Percentiles rank a stretch among this genome's conserved stretches.
phyloP scores from a whole-genome alignment of 2,329 filamentous ascomycete species.

The Aspergillus versicolor region DNA sequence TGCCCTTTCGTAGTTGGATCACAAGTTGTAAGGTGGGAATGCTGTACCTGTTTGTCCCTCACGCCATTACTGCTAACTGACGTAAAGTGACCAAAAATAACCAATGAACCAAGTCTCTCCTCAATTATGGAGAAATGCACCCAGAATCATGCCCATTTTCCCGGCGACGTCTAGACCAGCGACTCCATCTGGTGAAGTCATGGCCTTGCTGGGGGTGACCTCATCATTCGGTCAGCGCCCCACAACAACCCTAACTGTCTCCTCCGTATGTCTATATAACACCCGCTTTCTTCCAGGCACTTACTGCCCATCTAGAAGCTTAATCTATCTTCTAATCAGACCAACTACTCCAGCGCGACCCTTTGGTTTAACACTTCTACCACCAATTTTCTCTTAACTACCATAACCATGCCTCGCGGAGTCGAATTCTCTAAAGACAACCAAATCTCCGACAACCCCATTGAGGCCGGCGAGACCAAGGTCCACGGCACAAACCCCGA shows the following conservation, averaged over 20 bases:
- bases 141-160: not conserved
- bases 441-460: constrained; percentile 39
- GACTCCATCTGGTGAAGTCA: not conserved
- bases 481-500: constrained; percentile 35
- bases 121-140: not conserved
- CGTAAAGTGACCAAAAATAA: too few relatives aligned
- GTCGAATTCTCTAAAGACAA: constrained; percentile 40
- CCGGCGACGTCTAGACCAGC: too few relatives aligned
- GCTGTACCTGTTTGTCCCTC: not conserved
- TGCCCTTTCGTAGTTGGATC: not conserved
- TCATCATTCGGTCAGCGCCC: not conserved
- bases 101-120: not conserved
- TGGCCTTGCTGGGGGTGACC: not conserved
- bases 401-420: constrained; percentile 37
- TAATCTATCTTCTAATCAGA: not conserved
- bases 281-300: not conserved
- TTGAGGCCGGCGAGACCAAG: constrained; percentile 34
- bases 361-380: not conserved
- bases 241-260: not conserved
- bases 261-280: not conserved
- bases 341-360: too few relatives aligned
- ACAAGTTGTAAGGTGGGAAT: not conserved
- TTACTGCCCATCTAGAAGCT: not conserved
- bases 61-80: too few relatives aligned
- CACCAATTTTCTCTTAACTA: not conserved